Conservation (phyloP, 2,329 filamentous ascomycete genomes). For the Phaeosphaeria sp. region DNA sequence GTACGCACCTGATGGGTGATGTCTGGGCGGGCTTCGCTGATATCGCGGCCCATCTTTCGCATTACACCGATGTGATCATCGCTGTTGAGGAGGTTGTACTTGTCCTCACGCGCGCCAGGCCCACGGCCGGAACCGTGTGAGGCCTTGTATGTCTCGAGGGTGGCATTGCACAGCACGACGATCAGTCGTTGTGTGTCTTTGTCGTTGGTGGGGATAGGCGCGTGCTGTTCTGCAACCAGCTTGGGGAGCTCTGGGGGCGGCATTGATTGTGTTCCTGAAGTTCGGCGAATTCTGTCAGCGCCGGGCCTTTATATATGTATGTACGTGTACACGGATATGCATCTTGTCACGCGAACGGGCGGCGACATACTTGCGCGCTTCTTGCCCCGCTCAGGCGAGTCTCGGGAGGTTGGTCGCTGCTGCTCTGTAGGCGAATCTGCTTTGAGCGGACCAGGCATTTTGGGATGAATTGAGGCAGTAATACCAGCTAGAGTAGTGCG, state of each 20-base stretch:
- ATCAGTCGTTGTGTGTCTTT: constrained; percentile 92
- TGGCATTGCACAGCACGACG: constrained; percentile 95
- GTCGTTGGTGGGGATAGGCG: constrained; percentile 81
- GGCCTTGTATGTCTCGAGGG: constrained; percentile 95
- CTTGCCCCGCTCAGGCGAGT: constrained; percentile 44
- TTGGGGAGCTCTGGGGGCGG: constrained; percentile 90
- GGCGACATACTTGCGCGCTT: constrained; percentile 47
- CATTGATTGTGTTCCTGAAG: constrained; percentile 78
- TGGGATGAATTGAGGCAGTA: constrained; percentile 2
- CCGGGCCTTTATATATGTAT: constrained; percentile 12
- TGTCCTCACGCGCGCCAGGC: constrained; percentile 79
- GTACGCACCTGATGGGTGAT: constrained; percentile 93
- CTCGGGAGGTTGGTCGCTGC: constrained; percentile 32
- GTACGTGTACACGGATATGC: constrained; percentile 4
- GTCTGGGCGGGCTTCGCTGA: constrained; percentile 95
- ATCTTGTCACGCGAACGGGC: constrained; percentile 6
- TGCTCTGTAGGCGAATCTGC: constrained; percentile 25
- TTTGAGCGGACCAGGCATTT: constrained; percentile 29
- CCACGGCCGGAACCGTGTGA: constrained; percentile 72
- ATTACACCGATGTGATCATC: constrained; percentile 99
- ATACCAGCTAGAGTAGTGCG: neutral
- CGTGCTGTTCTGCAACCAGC: constrained; percentile 90
- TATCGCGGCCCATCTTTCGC: constrained; percentile 99
- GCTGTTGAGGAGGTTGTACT: constrained; percentile 97
- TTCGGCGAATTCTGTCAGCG: constrained; percentile 29